Base-by-base conservation (phyloP, 176 grass and related monocot genomes). In the Oryza officinalis region DNA sequence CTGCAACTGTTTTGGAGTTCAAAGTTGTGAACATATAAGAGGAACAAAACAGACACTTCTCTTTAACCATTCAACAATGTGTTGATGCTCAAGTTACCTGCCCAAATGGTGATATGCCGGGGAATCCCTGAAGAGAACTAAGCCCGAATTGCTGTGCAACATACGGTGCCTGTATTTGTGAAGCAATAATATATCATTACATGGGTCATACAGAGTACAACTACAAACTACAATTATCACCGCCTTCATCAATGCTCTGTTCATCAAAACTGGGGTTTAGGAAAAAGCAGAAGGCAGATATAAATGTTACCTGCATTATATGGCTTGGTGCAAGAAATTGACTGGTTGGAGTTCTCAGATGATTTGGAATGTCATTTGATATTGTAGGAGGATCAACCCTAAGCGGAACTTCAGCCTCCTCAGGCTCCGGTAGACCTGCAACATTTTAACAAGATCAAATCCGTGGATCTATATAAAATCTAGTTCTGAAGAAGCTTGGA, bases 121-220 rank as follows among this genome's bases (percentile, higher is more conserved):
- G 81, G 57, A 92, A 94, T 83, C 92, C 94, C 75, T 97, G 94
- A 31, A 97, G 70, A 69, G 92, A 78, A 64, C 86, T 74, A 83
- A 97, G 92, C 14, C 86, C 83, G n/a, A 90, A 94, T 78, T 97
- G 94, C 80, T 94, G 93, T 59, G 84, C 23, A 66, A 88, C 86
- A 78, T 94, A 94, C 3, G 90, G 89, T 43, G 88, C 86, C 94
- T 97, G 81, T 72, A 83, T 80, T 80, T 65, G 63, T 65, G 52
- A 65, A 79, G 52, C 63, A 46, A 88, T 40, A 65, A 74, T 79
- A 71, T 27, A 71, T 72, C 25, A 83, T 31, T 28, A 71, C 31
- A 71, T 67, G 13, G 82, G 40, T 38, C 63, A 17, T 59, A 33
- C 63, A 52, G 20, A n/a, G 18, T 40, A 78, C 4, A 74, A 26